Percentiles rank a stretch among this genome's conserved stretches.
Evolutionary conservation across 2,329 filamentous ascomycete species (phyloP).

Genomic region (Anisogramma anomala): DNA sequence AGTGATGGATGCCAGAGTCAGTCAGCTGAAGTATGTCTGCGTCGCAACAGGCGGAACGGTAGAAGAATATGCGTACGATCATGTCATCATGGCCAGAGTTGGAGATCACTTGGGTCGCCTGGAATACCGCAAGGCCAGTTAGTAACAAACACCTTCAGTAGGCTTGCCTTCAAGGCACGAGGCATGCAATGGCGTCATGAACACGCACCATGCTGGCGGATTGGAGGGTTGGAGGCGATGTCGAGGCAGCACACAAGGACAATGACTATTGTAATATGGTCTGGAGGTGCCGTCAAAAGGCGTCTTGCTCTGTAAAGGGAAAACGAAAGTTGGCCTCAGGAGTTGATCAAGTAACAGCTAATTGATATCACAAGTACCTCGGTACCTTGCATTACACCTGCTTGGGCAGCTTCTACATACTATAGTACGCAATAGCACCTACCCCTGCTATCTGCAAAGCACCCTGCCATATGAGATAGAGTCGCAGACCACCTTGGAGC

Average conservation of each 20-base stretch:
- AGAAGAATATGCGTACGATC: constrained; percentile 62
- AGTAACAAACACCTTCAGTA: neutral
- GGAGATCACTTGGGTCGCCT: constrained; percentile 60
- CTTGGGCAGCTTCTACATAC: too few relatives aligned
- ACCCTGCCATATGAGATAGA: too few relatives aligned
- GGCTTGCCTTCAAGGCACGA: constrained; percentile 10
- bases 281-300: neutral
- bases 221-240: neutral
- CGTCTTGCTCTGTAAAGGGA: neutral
- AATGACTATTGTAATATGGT: too few relatives aligned
- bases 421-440: too few relatives aligned
- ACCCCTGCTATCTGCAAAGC: too few relatives aligned
- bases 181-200: neutral
- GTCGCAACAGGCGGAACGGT: constrained; percentile 8
- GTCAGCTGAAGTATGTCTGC: constrained; percentile 6
- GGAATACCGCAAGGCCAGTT: neutral
- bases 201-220: constrained; percentile 14
- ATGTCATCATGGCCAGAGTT: constrained; percentile 95
- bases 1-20: constrained; percentile 16
- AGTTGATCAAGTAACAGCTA: constrained; percentile 3
- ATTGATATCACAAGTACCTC: constrained; percentile 2
- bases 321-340: neutral
- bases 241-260: too few relatives aligned
- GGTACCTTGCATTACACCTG: neutral
- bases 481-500: too few relatives aligned